A percentile compares a stretch with the other conserved stretches of the same genome.
Evolutionary conservation across 768 basidiomycete genomes (phyloP).

Genomic region (Psilocybe sp.): DNA sequence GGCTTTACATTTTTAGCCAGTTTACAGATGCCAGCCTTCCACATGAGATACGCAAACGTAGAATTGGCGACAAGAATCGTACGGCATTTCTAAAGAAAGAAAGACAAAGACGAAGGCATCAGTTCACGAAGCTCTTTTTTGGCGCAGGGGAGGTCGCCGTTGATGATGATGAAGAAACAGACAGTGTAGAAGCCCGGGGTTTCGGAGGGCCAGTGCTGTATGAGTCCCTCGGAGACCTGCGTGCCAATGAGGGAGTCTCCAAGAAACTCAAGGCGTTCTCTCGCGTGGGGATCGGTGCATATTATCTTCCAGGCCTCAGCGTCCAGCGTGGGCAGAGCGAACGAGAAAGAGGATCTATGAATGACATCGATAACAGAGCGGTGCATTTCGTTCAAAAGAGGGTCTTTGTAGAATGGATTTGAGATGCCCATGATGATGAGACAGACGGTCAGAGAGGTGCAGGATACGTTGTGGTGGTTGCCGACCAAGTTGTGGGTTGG

Average conservation of each 20-base stretch:
- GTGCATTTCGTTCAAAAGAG: conserved; percentile 11
- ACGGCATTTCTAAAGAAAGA: conserved; percentile 15
- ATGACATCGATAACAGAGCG: conserved; percentile 15
- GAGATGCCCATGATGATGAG: no score
- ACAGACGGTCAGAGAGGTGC: no score
- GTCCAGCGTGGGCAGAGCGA: conserved; percentile 31
- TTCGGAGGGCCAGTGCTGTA: conserved; percentile 27
- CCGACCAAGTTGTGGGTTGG: no score
- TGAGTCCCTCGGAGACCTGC: conserved; percentile 36
- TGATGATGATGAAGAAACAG: conserved; percentile 7
- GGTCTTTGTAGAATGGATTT: conserved; percentile 2
- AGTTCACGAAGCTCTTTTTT: neutral
- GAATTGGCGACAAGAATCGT: conserved; percentile 28
- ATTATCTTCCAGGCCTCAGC: conserved; percentile 24
- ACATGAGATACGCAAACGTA: conserved; percentile 35
- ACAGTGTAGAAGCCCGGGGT: conserved; percentile 34
- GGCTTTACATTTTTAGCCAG: conserved; percentile 26
- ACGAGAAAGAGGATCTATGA: conserved; percentile 16
- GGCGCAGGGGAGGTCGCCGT: neutral
- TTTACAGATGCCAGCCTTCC: conserved; percentile 26
- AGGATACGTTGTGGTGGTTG: no score
- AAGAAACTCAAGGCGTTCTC: conserved; percentile 44
- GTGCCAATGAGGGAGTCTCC: conserved; percentile 47
- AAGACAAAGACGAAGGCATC: neutral
- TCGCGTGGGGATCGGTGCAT: conserved; percentile 18